Base-by-base conservation (phyloP, 2,329 filamentous ascomycete genomes). In the Stagonosporopsis chrysanthemi region DNA sequence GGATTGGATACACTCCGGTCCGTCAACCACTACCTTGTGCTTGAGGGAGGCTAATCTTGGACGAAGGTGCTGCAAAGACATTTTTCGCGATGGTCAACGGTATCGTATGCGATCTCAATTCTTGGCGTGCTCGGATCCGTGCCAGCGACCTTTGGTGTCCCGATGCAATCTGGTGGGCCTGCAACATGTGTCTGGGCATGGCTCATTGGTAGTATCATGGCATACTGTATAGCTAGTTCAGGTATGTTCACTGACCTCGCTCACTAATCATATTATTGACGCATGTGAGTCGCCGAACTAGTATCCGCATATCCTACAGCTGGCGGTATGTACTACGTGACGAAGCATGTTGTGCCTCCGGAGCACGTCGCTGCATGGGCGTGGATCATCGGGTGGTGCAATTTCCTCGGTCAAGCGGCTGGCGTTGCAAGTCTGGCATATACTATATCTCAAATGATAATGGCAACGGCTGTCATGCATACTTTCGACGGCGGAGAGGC, bases 311-410 rank as follows among this genome's bases (percentile, higher is more conserved):
- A 88, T 74, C 86, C 86, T 31, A 89, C 86, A 2, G 86, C 86
- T 2, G 86, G 86, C 19, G 86, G 86, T 2, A 88, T 89, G 85
- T 88, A 88, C 72, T 89, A 88, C 69, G 85, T 88, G 31, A 87
- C 85, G 9, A 88, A 88, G 65, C 83, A 86, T 67, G 85, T 88
- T 31, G 85, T 88, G 2, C 86, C 86, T 8, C 76, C 79, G 15
- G 80, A 86, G 52, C 82, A 87, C 67, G 84, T 87, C 28, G 83
- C 86, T 2, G 81, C 87, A 12, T 88, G 85, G 79, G 82, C 85
- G 0, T 88, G 86, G 86, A 78, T 88, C 40, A 85, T 88, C 52
- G 86, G 86, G n/a, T 88, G 86, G 86, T 86, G 84, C 67, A 89
- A 88, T 62, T 82, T 88, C 29, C 79, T 88, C 1, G 86, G 86